Evolutionary conservation across 805 yeast species (phyloP), one percentile per base, ranked within the genome.

Genomic region (Kregervanrija pseudodelftensis): DNA sequence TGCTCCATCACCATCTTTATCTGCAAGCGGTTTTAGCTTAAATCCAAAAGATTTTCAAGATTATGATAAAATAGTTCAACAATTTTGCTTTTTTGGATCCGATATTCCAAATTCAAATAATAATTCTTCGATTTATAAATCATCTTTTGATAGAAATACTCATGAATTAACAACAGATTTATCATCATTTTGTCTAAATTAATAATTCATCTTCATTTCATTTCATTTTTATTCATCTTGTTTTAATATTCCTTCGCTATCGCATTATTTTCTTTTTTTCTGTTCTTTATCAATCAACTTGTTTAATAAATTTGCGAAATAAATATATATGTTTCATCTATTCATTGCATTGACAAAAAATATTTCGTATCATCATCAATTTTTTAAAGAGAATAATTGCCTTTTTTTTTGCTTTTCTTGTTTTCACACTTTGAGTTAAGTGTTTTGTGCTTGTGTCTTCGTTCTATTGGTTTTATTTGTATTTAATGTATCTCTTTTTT

Each of bases 1-100:
- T 22, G 34, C 50, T 13, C 22, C 51, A 33, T 45, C 49, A 11
- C 43, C 51, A 7, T 8, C 49, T 17, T 31, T 39, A 30, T 33
- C 47, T 13, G 46, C 55, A 16, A 38, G 31, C 11, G 46, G 49
- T 32, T 51, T 55, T 39, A 49, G 43, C 37, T 38, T 47, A 11
- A 39, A 41, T 10, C 40, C 51, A 16, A 36, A 30, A 15, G 35
- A 35, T 30, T 32, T 14, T 8, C 41, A n/a, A 13, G 50, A 47
- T 47, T 47, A 47, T 43, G 48, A 47, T 36, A 15, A 36, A 28
- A 34, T 47, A 2, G 30, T 47, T 12, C 41, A 47, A 35, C 33
- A 44, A 14, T 47, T 37, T 17, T 47, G 50, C 17, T 47, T 45
- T 35, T 41, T 38, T 22, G 28, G 28, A 22, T 22, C 28, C 28